Base-by-base conservation (phyloP, 2,329 filamentous ascomycete genomes). In the Aspergillus versicolor region DNA sequence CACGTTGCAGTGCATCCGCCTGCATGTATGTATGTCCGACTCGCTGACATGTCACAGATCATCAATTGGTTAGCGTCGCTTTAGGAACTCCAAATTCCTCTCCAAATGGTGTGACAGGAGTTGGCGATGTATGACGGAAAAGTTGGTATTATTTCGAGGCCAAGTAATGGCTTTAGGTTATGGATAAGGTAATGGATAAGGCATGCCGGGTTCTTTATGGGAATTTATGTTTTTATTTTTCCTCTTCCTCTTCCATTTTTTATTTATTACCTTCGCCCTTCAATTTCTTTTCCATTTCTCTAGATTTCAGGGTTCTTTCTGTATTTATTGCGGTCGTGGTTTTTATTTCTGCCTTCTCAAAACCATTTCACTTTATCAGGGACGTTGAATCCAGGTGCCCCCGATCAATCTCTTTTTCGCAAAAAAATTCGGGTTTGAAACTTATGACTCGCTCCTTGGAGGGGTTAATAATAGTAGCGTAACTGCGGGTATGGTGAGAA, bases 51-150 rank as follows among this genome's bases (percentile, higher is more conserved):
- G 24, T 40, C 38, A 40, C 34, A 67, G 65, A 57, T 64, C 45
- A 57, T 67, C 51, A 66, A 66, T 55, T 67, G 65, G 65, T 32
- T 67, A 21, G 56, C 65, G 24, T 50, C 52, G 40, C 56, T 67
- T 45, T 63, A 59, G 52, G 8, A 42, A 44, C 11, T 27, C 32
- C 40, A 34, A 27, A 3, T 17, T 30, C 15, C 32, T 41, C 40
- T 43, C 42, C 17, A n/a, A 27, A 22, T 27, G 15, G 40, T 45
- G 21, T 32, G 21, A 38, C 21, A 24, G 21, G 41, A 27, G 12
- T 40, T 38, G 41, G 40, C 38, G 19, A 43, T 48, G 24, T 30
- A 48, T 34, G 44, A 49, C 46, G 30, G 17, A 53, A 40, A 46
- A 40, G 30, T 17, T 38, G 43, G 34, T 54, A 46, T 38, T 21